Base-by-base conservation (phyloP, 23 red algal species). In the Chondrus crispus region DNA sequence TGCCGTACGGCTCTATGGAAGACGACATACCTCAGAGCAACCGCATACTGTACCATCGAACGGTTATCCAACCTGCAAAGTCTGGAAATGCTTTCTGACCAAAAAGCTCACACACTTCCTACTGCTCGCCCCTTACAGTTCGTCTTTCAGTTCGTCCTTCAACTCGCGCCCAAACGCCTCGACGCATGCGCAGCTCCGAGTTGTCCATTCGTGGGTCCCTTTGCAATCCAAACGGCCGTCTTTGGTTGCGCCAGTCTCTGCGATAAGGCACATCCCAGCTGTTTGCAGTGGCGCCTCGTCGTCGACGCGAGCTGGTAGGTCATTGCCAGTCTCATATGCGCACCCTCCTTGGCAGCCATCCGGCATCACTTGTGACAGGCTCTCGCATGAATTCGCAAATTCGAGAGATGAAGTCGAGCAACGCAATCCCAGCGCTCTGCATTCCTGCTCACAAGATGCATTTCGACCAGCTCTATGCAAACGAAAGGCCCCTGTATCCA, bases 191-290 rank as follows among this genome's bases (percentile, higher is more conserved):
- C 89, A 93, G 2, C 73, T 44, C 29, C 89, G 78, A 22, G 46
- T 58, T 39, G 89, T 93, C 58, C 64, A 84, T 5, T 39, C 49
- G 84, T 74, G 84, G 13, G 14, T 49, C 14, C 78, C 89, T 6
- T 53, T 48, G 62, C 89, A 93, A 2, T 52, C 49, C 18, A 71
- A 40, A 10, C 28, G 46, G 19, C 89, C 87, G 24, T 36, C 53
- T 2, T 91, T 55, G 42, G 57, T 62, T 46, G 70, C 38, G 45
- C 82, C 85, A 48, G 50, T 78, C 14, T 73, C 89, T 50, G 89
- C 74, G 43, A 93, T 73, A 1, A 93, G 76, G 75, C 89, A 93
- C 73, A 55, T 60, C 20, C 89, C 89, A 16, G 73, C 89, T 7
- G 89, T 93, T 52, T 72, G 36, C 75, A 93, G 44, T 0, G 64